phyloP scores from a whole-genome alignment of 768 basidiomycete species.

The Lentinula guzmanii region DNA sequence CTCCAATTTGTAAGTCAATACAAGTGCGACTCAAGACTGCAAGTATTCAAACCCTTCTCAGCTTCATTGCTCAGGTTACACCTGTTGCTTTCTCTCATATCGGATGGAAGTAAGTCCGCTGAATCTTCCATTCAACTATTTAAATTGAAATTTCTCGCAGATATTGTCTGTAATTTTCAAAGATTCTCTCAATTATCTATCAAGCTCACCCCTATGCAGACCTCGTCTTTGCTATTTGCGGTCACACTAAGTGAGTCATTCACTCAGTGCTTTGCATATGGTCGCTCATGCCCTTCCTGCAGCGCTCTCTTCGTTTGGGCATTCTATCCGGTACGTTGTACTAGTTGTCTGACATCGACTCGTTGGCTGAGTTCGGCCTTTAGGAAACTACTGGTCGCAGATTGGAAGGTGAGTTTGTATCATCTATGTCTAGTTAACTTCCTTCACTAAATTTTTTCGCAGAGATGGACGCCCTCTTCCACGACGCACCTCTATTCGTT shows the following conservation, averaged over 20 bases:
- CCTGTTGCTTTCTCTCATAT: slow-evolving; percentile 32
- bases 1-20: slow-evolving; percentile 30
- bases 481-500: slow-evolving; percentile 32
- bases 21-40: neutral
- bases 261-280: neutral
- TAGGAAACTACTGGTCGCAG: slow-evolving; percentile 38
- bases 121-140: neutral
- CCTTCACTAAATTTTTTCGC: neutral
- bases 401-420: slow-evolving; percentile 18
- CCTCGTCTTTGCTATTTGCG: slow-evolving; percentile 39
- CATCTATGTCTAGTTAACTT: neutral
- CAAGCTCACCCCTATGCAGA: slow-evolving; percentile 16
- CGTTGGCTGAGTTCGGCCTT: neutral
- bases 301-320: slow-evolving; percentile 38
- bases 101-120: slow-evolving; percentile 32
- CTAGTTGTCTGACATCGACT: neutral
- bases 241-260: slow-evolving; percentile 33
- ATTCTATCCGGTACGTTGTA: slow-evolving; percentile 30
- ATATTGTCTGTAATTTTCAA: slow-evolving; percentile 19
- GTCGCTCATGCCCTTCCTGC: neutral
- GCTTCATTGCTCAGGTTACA: slow-evolving; percentile 41
- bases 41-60: slow-evolving; percentile 5
- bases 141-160: slow-evolving; percentile 8
- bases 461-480: slow-evolving; percentile 41
- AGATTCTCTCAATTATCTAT: neutral